Conservation (phyloP, 2,329 filamentous ascomycete genomes). For the Harringtonia aguacate region DNA sequence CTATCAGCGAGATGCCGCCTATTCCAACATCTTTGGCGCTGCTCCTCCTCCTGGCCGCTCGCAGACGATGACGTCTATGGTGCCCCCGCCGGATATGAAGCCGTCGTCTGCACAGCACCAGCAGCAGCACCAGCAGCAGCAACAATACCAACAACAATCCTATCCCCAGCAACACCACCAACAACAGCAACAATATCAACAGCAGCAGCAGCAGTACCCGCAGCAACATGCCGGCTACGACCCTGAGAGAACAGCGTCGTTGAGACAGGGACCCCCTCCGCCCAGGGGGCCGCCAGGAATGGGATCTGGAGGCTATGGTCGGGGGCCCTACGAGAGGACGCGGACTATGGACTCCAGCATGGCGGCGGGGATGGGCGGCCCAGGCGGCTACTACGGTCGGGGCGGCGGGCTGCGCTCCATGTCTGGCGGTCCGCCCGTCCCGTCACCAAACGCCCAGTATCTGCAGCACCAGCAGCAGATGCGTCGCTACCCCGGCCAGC, state of each 20-base stretch:
- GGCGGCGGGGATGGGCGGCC: constrained; percentile 17
- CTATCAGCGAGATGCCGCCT: constrained; percentile 83
- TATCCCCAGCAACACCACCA: constrained; percentile 1
- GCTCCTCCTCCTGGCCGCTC: constrained; percentile 79
- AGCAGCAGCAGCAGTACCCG: constrained; percentile 35
- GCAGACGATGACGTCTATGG: constrained; percentile 86
- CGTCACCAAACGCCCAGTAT: constrained; percentile 33
- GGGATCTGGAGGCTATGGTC: constrained; percentile 20
- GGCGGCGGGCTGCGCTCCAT: constrained; percentile 33
- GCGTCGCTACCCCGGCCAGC: constrained; percentile 31
- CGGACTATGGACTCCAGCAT: constrained; percentile 33
- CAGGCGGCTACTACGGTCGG: constrained; percentile 36
- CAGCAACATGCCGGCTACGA: constrained; percentile 7
- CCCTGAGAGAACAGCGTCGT: constrained; percentile 56
- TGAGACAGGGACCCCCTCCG: constrained; percentile 54
- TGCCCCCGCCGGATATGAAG: constrained; percentile 40
- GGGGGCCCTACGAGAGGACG: constrained; percentile 25
- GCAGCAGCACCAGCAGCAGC: constrained; percentile 7
- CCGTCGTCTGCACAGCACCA: constrained; percentile 28
- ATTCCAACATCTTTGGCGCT: constrained; percentile 89
- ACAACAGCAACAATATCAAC: neutral
- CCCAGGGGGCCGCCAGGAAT: constrained; percentile 35
- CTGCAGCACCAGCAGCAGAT: constrained; percentile 36
- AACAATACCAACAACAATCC: constrained; percentile 1
- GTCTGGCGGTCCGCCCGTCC: constrained; percentile 35